phyloP scores from a whole-genome alignment of 768 basidiomycete species.

The Boletus rubropictus region DNA sequence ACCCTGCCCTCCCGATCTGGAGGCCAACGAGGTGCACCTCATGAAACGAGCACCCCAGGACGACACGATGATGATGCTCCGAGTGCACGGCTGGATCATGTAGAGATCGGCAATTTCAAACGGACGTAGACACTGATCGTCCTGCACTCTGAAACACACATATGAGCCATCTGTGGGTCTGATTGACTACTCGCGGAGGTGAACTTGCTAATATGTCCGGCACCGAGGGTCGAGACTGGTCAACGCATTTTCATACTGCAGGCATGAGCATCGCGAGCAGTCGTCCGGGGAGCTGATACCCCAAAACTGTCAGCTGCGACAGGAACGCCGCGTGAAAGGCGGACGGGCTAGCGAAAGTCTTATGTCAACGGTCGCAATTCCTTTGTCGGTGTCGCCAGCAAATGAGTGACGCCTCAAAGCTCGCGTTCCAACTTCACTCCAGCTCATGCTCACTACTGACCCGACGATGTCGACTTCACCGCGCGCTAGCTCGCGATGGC shows the following conservation, averaged over 20 bases:
- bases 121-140: conserved; percentile 4
- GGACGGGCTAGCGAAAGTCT: conserved; percentile 16
- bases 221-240: no score
- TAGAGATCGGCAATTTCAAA: conserved; percentile 21
- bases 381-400: no score
- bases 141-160: conserved; percentile 1
- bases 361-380: conserved; percentile 24
- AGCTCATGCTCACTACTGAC: background rate
- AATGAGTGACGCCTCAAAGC: background rate
- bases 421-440: conserved; percentile 11
- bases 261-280: background rate
- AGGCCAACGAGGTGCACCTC: conserved; percentile 14
- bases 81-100: conserved; percentile 2
- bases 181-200: conserved; percentile 7
- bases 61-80: conserved; percentile 2
- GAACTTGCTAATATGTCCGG: conserved; percentile 10
- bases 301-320: conserved; percentile 30
- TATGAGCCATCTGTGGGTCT: conserved; percentile 10
- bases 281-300: conserved; percentile 14
- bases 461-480: conserved; percentile 1
- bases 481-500: conserved; percentile 5
- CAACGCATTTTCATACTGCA: background rate
- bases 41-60: conserved; percentile 13
- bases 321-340: conserved; percentile 16
- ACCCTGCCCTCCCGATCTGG: conserved; percentile 1